Percentiles rank a stretch among this genome's conserved stretches.
Evolutionary conservation across 1,284 basidiomycete genomes (phyloP).

Genomic region (Fomitopsis schrenkii): DNA sequence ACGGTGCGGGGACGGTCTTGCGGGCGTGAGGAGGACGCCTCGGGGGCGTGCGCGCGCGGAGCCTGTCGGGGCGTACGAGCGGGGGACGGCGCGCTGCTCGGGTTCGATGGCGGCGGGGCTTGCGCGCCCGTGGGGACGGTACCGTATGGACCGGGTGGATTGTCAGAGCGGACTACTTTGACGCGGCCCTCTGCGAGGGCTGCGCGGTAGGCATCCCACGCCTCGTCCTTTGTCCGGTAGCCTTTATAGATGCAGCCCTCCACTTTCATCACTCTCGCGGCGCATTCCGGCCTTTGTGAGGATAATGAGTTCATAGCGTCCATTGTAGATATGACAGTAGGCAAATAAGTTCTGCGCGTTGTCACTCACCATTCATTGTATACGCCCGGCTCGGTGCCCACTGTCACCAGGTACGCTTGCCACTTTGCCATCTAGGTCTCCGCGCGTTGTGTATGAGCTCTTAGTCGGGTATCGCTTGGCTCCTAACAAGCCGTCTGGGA

Average conservation of each 20-base stretch:
- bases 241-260: slow-evolving; percentile 38
- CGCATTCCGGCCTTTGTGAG: slow-evolving; percentile 39
- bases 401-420: slow-evolving; percentile 43
- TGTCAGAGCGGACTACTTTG: slow-evolving; percentile 8
- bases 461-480: background rate
- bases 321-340: background rate
- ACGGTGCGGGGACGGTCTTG: too few relatives aligned
- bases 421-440: slow-evolving; percentile 31
- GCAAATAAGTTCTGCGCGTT: slow-evolving; percentile 3
- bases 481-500: background rate
- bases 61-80: background rate
- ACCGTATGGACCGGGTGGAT: background rate
- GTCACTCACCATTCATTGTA: slow-evolving; percentile 41
- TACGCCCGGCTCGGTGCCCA: slow-evolving; percentile 41
- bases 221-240: slow-evolving; percentile 39
- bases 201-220: slow-evolving; percentile 34
- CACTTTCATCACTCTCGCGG: slow-evolving; percentile 35
- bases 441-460: background rate
- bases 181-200: slow-evolving; percentile 24
- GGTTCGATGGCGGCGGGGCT: background rate
- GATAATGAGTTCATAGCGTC: background rate
- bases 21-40: background rate
- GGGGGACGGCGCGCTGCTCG: background rate
- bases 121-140: slow-evolving; percentile 1
- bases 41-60: background rate